These are phyloP conservation scores for Stereocaulon alpinum DNA, from an alignment of 495 filamentous ascomycete species.

Conservation along the genomic window DNA sequence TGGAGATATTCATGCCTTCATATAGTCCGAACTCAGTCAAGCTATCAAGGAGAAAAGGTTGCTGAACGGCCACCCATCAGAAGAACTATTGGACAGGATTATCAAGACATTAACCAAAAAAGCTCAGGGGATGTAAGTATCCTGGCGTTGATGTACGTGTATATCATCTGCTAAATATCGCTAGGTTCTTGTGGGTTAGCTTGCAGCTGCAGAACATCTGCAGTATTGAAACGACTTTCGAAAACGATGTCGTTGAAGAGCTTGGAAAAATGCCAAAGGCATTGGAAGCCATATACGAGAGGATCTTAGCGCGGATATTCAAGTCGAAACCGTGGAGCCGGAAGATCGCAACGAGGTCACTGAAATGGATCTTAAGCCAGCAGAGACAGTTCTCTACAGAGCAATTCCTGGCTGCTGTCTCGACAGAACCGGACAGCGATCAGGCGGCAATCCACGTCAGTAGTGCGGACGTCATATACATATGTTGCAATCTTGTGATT, in stretches of 20 bases:
- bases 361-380: background rate
- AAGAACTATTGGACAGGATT: background rate
- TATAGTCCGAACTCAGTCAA: slow-evolving; percentile 25
- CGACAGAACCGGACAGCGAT: background rate
- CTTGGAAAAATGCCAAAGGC: background rate
- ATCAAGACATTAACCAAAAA: background rate
- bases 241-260: background rate
- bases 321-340: background rate
- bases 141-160: too few species aligned
- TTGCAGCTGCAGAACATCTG: background rate
- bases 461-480: background rate
- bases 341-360: background rate
- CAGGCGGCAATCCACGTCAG: background rate
- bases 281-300: background rate
- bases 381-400: background rate
- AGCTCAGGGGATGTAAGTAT: slow-evolving; percentile 3
- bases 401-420: background rate
- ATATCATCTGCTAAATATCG: background rate
- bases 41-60: slow-evolving; percentile 15
- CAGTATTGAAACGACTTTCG: background rate
- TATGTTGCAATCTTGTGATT: slow-evolving; percentile 19
- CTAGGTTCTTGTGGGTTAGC: background rate
- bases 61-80: background rate
- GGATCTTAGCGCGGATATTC: background rate
- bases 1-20: slow-evolving; percentile 26